Evolutionary conservation across 345 rosid genomes (phyloP), one percentile per base, ranked within the genome.

Genomic region (Linum lewisii): DNA sequence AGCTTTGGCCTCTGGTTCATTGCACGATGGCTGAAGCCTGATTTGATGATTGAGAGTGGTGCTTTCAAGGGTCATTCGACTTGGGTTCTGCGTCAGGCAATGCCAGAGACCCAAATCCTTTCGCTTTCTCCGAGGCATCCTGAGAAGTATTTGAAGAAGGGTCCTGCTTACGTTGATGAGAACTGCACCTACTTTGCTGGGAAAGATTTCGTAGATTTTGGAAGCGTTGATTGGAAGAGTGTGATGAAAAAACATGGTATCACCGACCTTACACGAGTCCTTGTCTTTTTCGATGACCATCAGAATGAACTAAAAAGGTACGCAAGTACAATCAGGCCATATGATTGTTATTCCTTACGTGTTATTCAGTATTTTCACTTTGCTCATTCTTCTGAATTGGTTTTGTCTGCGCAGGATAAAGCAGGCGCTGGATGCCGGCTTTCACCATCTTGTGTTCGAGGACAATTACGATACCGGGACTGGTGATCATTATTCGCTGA

Each of bases 1-100:
- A 94, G 97, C 82, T 94, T 87, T 74, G 99, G 99, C 42, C 83
- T 94, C 62, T 94, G 99, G 99, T 94, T 90, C 80, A 87, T 85
- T 72, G 69, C 95, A 0, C 80, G 78, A 34, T 80, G 93, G 97
- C 74, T 87, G 49, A 85, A 94, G 71, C 99, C 97, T n/a, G 93
- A 82, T 68, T 69, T 94, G 52, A 84, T 90, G 97, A 85, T 94
- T 70, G 97, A 94, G 78, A 94, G 97, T 65, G 99, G 97, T 70
- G 99, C 88, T 63, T 94, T 94, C 54, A 94, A 94, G 78, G 99
- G 99, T 26, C 99, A 94, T 61, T 94, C 99, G 3, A 90, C 99
- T 61, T 94, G 99, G 99, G 88, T 94, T 72, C 57, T 94, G 77
- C 82, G 99, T 70, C 99, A 90, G 73, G 99, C 99, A 0, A 94